Conservation (phyloP, 176 grass and related monocot genomes). For the Carex scoparia region DNA sequence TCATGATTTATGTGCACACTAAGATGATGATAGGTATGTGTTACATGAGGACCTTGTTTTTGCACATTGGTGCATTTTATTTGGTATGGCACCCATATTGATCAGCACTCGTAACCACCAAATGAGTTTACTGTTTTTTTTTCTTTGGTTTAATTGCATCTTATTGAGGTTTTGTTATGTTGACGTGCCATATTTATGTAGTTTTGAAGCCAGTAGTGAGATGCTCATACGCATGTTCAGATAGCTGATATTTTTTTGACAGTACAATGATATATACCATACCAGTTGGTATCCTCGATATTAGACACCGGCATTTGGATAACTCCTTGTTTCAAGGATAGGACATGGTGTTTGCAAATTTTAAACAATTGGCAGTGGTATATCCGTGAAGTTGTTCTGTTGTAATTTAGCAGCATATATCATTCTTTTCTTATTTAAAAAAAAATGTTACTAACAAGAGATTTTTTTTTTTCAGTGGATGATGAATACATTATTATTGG, state of each 20-base stretch:
- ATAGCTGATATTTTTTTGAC: background rate
- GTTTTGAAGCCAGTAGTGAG: background rate
- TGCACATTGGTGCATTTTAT: background rate
- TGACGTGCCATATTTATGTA: background rate
- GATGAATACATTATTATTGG: constrained; percentile 90
- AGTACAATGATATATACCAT: background rate
- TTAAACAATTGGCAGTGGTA: background rate
- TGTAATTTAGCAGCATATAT: background rate
- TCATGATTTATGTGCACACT: constrained; percentile 97
- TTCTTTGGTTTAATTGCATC: background rate
- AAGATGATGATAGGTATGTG: constrained; percentile 97
- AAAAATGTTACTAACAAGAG: background rate
- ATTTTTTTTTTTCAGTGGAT: constrained; percentile 50
- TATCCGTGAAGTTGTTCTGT: background rate
- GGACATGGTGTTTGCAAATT: background rate
- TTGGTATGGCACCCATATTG: background rate
- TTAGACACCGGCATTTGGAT: background rate
- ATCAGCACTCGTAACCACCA: background rate
- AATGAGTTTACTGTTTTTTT: background rate
- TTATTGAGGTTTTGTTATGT: background rate
- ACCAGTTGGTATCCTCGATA: background rate
- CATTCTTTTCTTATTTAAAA: constrained; percentile 20
- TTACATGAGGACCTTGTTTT: background rate
- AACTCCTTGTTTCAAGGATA: background rate
- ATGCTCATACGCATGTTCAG: background rate